Conservation (phyloP, 352 stramenopile genomes). For the Globisporangium orthogonon region DNA sequence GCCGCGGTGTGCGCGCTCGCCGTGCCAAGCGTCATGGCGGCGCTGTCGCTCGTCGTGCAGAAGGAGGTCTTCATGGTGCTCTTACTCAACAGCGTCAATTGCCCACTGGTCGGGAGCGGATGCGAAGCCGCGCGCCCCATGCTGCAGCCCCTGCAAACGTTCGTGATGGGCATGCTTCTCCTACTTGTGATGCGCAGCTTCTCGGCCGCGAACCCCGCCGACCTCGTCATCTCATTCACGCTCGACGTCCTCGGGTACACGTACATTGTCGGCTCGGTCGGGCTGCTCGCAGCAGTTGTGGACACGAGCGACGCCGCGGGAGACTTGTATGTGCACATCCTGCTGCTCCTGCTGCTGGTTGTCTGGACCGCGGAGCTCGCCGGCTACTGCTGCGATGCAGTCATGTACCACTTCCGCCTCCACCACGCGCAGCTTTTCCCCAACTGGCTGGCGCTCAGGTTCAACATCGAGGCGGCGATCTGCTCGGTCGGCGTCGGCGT, state of each 20-base stretch:
- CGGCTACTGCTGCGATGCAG: slow-evolving; percentile 35
- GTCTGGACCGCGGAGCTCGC: slow-evolving; percentile 41
- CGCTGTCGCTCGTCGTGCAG: slow-evolving; percentile 28
- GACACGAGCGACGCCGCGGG: slow-evolving; percentile 26
- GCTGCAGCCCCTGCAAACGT: slow-evolving; percentile 29
- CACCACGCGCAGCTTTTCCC: slow-evolving; percentile 35
- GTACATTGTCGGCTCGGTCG: slow-evolving; percentile 27
- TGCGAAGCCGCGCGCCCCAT: slow-evolving; percentile 13
- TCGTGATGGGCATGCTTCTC: slow-evolving; percentile 22
- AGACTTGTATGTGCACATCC: slow-evolving; percentile 26
- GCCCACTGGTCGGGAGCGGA: slow-evolving; percentile 16
- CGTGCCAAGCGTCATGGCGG: slow-evolving; percentile 20
- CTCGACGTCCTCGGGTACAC: slow-evolving; percentile 35
- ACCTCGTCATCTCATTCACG: slow-evolving; percentile 24
- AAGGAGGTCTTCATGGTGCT: slow-evolving; percentile 32
- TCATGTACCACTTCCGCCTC: slow-evolving; percentile 53
- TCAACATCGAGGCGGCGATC: slow-evolving; percentile 40
- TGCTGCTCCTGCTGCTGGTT: slow-evolving; percentile 33
- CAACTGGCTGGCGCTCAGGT: slow-evolving; percentile 29
- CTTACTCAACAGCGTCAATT: slow-evolving; percentile 34
- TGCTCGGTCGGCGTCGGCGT: slow-evolving; percentile 31
- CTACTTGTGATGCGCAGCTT: slow-evolving; percentile 24
- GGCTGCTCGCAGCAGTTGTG: slow-evolving; percentile 32
- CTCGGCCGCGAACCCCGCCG: slow-evolving; percentile 20
- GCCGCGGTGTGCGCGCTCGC: slow-evolving; percentile 24